Evolutionary conservation across 106 monocot species (phyloP), one percentile per base, ranked within the genome.

Genomic region (Dioscorea alata): DNA sequence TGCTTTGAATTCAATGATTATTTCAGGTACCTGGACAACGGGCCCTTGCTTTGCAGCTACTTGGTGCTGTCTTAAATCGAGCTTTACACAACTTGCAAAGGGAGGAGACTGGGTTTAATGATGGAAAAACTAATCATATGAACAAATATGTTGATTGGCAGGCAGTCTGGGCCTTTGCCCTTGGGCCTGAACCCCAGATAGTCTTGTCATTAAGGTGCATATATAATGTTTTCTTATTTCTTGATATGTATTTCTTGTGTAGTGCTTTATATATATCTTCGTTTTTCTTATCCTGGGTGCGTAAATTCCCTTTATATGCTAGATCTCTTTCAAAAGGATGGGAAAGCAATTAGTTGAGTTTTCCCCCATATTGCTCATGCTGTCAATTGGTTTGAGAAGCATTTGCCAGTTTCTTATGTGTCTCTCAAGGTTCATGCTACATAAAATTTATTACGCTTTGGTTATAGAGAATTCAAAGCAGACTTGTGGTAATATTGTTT

Each of bases 141-240:
- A 60, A 59, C 23, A 76, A 64, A 13, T 61, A 59, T 63, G 71
- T 81, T 67, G 90, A 99, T 68, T 99, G 99, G 99, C 90, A 87
- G 76, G 99, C 99, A 72, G 65, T 99, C 48, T 99, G 99, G 99
- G 90, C 93, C 9, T 99, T 85, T 85, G 75, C 83, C 51, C 87
- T 99, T 73, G 99, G 99, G 34, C 99, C 99, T 70, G 99, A 99
- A 73, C 92, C 92, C 71, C 77, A 99, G 72, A 57, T 93, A 59
- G 82, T 69, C 60, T 75, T 99, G 56, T 85, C 92, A 25, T 73
- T 99, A 54, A 87, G 99, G 99, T 93, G 67, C 74, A 64, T 28
- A 18, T n/a, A 42, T 16, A 57, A 19, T 0, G 18, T 63, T 15
- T 0, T 0, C 10, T 42, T 42, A 42, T 12, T 63, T 63, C 8